A percentile compares a stretch with the other conserved stretches of the same genome.
Evolutionary conservation across 1,284 basidiomycete genomes (phyloP).

Genomic region (Volvariella volvacea): DNA sequence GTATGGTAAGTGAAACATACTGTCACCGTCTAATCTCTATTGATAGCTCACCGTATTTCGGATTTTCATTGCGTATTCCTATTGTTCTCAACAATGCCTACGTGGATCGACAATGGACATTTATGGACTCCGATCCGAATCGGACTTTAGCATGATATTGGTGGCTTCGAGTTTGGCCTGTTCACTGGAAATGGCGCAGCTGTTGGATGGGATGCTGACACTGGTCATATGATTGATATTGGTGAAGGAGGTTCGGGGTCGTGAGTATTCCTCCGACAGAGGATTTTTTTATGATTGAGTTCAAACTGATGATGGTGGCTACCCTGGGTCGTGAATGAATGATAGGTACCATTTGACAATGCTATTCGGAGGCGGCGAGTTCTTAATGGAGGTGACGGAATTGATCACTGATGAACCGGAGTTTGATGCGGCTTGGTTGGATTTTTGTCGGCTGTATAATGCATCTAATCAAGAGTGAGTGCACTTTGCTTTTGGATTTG

Average conservation of each 20-base stretch:
- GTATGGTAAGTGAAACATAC: conserved; percentile 28
- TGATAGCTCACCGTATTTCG: neutral
- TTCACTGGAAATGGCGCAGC: conserved; percentile 32
- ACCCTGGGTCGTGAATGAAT: neutral
- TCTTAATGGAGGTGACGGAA: conserved; percentile 36
- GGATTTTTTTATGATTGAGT: neutral
- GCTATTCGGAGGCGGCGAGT: conserved; percentile 38
- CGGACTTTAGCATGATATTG: conserved; percentile 26
- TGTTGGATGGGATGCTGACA: conserved; percentile 36
- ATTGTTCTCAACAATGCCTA: too few relatives aligned
- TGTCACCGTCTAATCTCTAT: neutral
- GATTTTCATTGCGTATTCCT: too few relatives aligned
- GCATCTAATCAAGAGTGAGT: conserved; percentile 31
- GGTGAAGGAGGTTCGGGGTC: conserved; percentile 25
- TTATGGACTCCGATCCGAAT: neutral
- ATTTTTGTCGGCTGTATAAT: conserved; percentile 33
- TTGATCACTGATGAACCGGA: conserved; percentile 30
- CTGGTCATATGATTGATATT: conserved; percentile 31
- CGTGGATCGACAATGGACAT: too few relatives aligned
- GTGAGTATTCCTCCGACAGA: conserved; percentile 22
- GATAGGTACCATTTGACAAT: conserved; percentile 31
- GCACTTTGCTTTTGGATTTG: neutral
- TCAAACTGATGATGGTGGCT: neutral
- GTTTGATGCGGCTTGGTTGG: conserved; percentile 36
- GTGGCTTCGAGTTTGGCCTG: conserved; percentile 29